phyloP scores from a whole-genome alignment of 192 early-diverging fungal species.

The Coemansia sp. region DNA sequence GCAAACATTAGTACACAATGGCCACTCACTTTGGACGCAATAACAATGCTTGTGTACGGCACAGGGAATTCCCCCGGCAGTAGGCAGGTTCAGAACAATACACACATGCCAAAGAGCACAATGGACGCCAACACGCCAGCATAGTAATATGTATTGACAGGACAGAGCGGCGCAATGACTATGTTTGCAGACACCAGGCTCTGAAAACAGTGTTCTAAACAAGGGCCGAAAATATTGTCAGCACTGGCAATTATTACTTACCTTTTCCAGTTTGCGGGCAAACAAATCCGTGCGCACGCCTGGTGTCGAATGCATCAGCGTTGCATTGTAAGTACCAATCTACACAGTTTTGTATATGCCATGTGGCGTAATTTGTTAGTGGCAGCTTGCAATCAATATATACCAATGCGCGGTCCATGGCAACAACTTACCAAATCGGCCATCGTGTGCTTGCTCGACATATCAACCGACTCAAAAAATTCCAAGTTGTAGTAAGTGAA shows the following conservation, averaged over 20 bases:
- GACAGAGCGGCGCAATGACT: background rate
- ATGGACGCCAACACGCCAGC: background rate
- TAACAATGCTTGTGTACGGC: background rate
- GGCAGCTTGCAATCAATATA: background rate
- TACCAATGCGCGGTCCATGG: background rate
- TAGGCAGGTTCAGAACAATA: background rate
- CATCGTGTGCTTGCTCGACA: slow-evolving; percentile 74
- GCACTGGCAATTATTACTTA: slow-evolving; percentile 31
- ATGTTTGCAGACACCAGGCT: no score
- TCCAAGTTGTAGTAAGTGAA: slow-evolving; percentile 96
- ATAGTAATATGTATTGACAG: background rate
- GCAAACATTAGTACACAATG: slow-evolving; percentile 7
- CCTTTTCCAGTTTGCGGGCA: slow-evolving; percentile 72
- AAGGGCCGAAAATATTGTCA: no score
- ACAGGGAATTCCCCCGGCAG: background rate
- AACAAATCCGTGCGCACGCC: slow-evolving; percentile 86
- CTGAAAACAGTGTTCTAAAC: no score
- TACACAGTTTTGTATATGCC: background rate
- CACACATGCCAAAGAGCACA: slow-evolving; percentile 1
- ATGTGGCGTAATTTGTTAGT: background rate
- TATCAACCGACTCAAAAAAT: slow-evolving; percentile 82
- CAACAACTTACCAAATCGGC: slow-evolving; percentile 63
- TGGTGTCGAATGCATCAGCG: slow-evolving; percentile 75
- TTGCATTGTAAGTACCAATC: slow-evolving; percentile 70
- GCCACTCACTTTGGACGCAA: background rate